Evolutionary conservation across 805 yeast genomes (phyloP).

Genomic region (Candida maesae): DNA sequence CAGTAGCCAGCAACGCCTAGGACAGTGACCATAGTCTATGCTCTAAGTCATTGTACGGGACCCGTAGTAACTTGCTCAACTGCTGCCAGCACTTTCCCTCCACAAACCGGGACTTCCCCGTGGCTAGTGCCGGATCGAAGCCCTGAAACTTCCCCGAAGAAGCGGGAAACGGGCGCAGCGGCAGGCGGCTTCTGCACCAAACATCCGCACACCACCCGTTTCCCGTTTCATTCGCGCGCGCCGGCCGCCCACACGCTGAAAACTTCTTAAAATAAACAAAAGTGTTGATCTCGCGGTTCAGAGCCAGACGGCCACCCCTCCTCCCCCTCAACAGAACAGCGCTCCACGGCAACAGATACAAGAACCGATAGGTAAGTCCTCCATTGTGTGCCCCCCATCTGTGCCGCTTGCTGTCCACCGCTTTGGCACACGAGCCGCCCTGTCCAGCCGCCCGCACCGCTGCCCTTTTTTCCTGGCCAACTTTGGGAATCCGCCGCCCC

Average conservation of each 20-base stretch:
- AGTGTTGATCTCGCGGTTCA: conserved; percentile 8
- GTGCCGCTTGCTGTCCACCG: too few relatives aligned
- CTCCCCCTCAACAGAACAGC: too few relatives aligned
- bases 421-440: too few relatives aligned
- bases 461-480: too few relatives aligned
- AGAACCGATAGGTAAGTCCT: background rate
- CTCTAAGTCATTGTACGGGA: too few relatives aligned
- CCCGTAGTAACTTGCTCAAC: too few relatives aligned
- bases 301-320: background rate
- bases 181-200: too few relatives aligned
- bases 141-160: background rate
- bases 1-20: too few relatives aligned
- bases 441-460: too few relatives aligned
- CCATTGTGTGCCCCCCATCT: background rate
- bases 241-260: conserved; percentile 12
- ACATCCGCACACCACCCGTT: conserved; percentile 16
- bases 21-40: too few relatives aligned
- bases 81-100: too few relatives aligned
- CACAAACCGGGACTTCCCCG: background rate
- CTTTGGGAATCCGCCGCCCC: too few relatives aligned
- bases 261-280: conserved; percentile 20
- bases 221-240: conserved; percentile 7
- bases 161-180: conserved; percentile 3
- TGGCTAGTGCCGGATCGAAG: background rate
- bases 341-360: background rate